Evolutionary conservation across 2,329 filamentous ascomycete species (phyloP).

Genomic region (Phyllosticta citriasiana): DNA sequence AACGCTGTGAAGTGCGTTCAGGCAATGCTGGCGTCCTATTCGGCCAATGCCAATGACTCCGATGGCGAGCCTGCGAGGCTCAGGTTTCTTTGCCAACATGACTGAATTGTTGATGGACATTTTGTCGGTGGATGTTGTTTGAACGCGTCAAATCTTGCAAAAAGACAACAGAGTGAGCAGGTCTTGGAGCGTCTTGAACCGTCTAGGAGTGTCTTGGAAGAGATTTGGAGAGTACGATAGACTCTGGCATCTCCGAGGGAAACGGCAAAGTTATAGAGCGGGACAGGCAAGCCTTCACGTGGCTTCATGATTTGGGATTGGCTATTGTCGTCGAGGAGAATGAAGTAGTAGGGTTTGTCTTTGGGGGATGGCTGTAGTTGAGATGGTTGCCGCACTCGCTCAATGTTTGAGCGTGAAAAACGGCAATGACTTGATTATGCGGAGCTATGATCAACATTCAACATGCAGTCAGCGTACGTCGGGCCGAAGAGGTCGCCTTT

Average conservation of each 20-base stretch:
- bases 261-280: not conserved
- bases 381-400: not conserved
- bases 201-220: not conserved
- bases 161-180: not conserved
- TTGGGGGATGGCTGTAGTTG: not conserved
- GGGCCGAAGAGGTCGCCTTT: not conserved
- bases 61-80: slow-evolving; percentile 25
- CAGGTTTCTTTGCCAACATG: not conserved
- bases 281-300: not conserved
- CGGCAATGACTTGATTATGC: not conserved
- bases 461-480: not conserved
- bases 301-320: not conserved
- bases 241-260: not conserved
- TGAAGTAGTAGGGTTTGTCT: not conserved
- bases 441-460: not conserved
- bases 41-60: slow-evolving; percentile 42
- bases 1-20: slow-evolving; percentile 37
- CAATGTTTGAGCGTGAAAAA: not conserved
- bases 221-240: not conserved
- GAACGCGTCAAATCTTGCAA: not conserved
- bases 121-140: not conserved
- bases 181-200: too few species aligned
- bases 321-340: not conserved
- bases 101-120: not conserved
- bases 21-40: slow-evolving; percentile 44